Conservation (phyloP, 1,139 yeast species). For the Sugiyamaella pinicola region DNA sequence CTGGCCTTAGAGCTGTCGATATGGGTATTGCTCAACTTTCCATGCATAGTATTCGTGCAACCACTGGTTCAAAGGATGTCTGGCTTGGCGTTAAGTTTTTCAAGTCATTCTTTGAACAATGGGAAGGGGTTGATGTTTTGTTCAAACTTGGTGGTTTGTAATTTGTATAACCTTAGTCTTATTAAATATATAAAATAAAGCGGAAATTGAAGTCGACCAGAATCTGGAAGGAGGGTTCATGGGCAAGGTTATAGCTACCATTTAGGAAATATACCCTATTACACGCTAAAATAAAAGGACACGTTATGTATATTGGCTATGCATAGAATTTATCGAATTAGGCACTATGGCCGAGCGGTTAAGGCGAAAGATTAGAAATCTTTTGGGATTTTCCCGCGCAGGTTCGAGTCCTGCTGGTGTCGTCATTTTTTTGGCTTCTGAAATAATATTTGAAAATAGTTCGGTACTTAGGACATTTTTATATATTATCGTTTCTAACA, state of each 20-base stretch:
- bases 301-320: too few species aligned
- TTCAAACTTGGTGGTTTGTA: constrained; percentile 39
- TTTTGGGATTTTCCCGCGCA: constrained; percentile 58
- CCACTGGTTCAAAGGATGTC: constrained; percentile 85
- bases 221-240: too few species aligned
- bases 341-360: constrained; percentile 80
- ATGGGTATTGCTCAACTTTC: constrained; percentile 91
- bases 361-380: constrained; percentile 82
- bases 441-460: too few species aligned
- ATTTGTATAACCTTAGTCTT: not conserved
- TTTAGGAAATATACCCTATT: too few species aligned
- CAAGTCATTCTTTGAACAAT: constrained; percentile 62
- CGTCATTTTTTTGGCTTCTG: constrained; percentile 16
- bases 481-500: too few species aligned
- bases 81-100: constrained; percentile 66
- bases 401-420: constrained; percentile 33
- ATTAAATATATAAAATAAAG: too few species aligned
- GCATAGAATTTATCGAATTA: not conserved
- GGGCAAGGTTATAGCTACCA: not conserved
- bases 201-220: too few species aligned
- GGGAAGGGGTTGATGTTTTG: constrained; percentile 42
- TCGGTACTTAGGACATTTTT: too few species aligned
- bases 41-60: constrained; percentile 95
- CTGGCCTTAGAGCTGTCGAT: constrained; percentile 87
- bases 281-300: too few species aligned